A percentile compares a stretch with the other conserved stretches of the same genome.
These are phyloP conservation scores for Globisporangium alternatum DNA, from an alignment of 352 stramenopile species.

Conservation along the genomic window DNA sequence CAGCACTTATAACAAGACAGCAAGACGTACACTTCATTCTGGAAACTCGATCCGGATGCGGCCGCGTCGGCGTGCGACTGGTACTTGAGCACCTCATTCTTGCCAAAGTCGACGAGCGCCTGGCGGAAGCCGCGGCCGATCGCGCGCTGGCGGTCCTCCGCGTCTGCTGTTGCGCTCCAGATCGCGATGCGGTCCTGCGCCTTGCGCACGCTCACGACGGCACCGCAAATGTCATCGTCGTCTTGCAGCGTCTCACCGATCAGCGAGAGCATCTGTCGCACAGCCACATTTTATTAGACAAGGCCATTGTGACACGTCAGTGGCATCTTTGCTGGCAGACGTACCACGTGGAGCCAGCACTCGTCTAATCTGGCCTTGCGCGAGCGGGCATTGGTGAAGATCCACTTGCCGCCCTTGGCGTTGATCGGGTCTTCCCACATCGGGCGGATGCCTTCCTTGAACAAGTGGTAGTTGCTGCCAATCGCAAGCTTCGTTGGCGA, in stretches of 20 bases:
- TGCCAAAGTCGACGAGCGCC: slow-evolving; percentile 78
- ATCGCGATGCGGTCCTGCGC: slow-evolving; percentile 94
- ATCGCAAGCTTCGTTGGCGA: slow-evolving; percentile 85
- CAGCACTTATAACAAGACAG: not conserved
- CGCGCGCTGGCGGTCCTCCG: slow-evolving; percentile 70
- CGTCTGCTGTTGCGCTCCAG: slow-evolving; percentile 87
- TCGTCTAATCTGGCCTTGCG: slow-evolving; percentile 92
- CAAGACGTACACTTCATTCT: slow-evolving; percentile 85
- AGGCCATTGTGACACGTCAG: not conserved
- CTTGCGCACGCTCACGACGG: slow-evolving; percentile 95
- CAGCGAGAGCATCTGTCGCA: slow-evolving; percentile 88
- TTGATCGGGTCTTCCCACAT: slow-evolving; percentile 98
- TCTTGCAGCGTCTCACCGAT: slow-evolving; percentile 96
- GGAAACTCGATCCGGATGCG: slow-evolving; percentile 86
- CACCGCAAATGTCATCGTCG: slow-evolving; percentile 93
- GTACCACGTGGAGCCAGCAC: slow-evolving; percentile 94
- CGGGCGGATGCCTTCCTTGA: slow-evolving; percentile 94
- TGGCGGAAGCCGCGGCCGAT: slow-evolving; percentile 81
- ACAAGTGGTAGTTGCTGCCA: slow-evolving; percentile 97
- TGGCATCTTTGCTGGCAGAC: slow-evolving; percentile 4
- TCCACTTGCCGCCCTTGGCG: slow-evolving; percentile 95
- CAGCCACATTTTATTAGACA: not conserved
- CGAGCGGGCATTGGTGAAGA: slow-evolving; percentile 94
- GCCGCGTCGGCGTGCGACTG: slow-evolving; percentile 85
- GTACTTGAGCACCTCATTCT: slow-evolving; percentile 89